A percentile compares a stretch with the other conserved stretches of the same genome.
phyloP scores from a whole-genome alignment of 106 monocot genomes.

The Chionographis japonica region DNA sequence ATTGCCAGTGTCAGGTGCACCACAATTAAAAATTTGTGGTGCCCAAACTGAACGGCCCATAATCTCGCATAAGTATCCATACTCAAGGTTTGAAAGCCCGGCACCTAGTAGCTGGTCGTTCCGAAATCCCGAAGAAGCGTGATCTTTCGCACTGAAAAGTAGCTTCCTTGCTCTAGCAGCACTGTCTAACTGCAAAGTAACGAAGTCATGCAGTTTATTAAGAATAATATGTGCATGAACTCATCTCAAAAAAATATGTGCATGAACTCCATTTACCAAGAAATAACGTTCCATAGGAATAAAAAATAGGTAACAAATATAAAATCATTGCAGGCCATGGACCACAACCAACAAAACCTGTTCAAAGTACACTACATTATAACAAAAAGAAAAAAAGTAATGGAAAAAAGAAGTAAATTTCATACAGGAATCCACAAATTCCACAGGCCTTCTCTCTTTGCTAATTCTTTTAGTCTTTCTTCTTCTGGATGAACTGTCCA shows the following conservation, averaged over 20 bases:
- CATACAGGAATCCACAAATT: constrained; percentile 95
- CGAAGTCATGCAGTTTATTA: neutral
- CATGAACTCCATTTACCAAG: neutral
- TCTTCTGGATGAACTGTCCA: constrained; percentile 99
- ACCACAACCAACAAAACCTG: neutral
- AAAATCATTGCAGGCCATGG: neutral
- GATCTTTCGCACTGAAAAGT: constrained; percentile 44
- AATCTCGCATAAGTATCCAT: constrained; percentile 95
- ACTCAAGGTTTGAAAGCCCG: constrained; percentile 94
- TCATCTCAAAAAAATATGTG: neutral
- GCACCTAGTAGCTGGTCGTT: constrained; percentile 64
- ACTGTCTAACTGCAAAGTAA: constrained; percentile 74
- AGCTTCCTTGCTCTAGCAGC: constrained; percentile 88
- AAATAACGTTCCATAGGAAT: neutral
- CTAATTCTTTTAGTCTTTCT: constrained; percentile 76
- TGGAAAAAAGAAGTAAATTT: constrained; percentile 4
- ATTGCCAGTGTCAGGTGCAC: constrained; percentile 96
- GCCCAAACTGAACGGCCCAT: constrained; percentile 98
- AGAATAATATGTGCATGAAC: neutral
- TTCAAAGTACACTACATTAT: neutral
- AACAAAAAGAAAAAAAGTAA: neutral
- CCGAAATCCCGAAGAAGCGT: constrained; percentile 1
- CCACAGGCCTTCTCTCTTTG: constrained; percentile 90
- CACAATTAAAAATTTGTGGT: constrained; percentile 95
- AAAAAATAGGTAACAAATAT: neutral